Percentiles rank a stretch among this genome's conserved stretches.
phyloP scores from a whole-genome alignment of 164 flowering plant genomes.

The Sedum album region DNA sequence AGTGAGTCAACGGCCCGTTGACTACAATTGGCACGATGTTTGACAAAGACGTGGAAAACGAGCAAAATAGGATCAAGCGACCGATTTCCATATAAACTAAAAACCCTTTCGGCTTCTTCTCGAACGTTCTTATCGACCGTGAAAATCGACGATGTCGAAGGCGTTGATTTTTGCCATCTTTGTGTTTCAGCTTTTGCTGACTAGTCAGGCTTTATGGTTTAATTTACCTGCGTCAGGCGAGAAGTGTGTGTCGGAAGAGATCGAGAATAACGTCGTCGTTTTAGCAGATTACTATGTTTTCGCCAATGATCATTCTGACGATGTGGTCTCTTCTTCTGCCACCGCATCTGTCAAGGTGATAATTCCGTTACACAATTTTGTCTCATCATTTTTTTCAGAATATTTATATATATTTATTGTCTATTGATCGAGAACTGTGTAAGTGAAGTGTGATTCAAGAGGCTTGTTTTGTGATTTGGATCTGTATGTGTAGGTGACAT shows the following conservation, averaged over 20 bases:
- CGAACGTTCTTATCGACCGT: background rate
- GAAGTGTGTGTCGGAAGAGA: conserved; percentile 64
- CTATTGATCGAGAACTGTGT: no score
- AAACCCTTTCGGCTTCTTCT: background rate
- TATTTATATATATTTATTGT: no score
- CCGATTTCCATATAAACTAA: background rate
- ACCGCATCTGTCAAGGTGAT: conserved; percentile 45
- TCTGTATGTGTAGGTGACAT: conserved; percentile 26
- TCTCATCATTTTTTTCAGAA: no score
- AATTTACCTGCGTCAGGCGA: conserved; percentile 35
- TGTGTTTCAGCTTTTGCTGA: background rate
- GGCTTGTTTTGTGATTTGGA: background rate
- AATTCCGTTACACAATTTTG: no score
- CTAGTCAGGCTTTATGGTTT: conserved; percentile 37
- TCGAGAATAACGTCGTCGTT: conserved; percentile 63
- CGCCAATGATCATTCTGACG: conserved; percentile 27
- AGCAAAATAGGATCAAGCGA: background rate
- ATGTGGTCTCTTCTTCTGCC: conserved; percentile 16
- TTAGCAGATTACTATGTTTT: conserved; percentile 53
- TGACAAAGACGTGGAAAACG: no score
- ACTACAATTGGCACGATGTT: background rate
- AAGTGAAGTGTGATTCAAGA: background rate
- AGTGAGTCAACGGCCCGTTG: background rate
- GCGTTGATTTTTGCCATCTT: conserved; percentile 3
- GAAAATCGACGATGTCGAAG: background rate